Conservation (phyloP, 2,329 filamentous ascomycete species). For the Phaeosphaeria sp. region DNA sequence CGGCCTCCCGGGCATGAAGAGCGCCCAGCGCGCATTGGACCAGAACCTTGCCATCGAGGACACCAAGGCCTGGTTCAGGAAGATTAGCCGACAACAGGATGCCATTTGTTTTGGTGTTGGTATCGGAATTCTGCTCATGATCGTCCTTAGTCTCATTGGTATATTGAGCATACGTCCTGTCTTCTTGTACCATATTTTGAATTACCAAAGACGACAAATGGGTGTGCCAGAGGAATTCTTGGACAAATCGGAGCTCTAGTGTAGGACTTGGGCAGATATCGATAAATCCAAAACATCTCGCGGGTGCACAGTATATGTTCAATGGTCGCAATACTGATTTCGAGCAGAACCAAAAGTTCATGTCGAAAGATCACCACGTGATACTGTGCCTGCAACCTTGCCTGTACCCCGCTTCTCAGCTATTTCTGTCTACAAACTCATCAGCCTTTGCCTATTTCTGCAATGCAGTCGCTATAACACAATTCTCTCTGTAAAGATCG, state of each 20-base stretch:
- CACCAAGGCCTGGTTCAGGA: slow-evolving; percentile 32
- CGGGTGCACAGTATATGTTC: not conserved
- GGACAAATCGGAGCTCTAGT: slow-evolving; percentile 12
- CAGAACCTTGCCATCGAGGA: slow-evolving; percentile 57
- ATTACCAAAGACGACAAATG: slow-evolving; percentile 33
- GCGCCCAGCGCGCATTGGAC: slow-evolving; percentile 56
- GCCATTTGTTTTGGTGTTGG: slow-evolving; percentile 25
- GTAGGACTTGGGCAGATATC: not conserved
- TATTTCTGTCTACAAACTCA: not conserved
- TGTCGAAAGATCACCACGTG: not conserved
- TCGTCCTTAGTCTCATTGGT: slow-evolving; percentile 22
- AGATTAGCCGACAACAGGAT: slow-evolving; percentile 33
- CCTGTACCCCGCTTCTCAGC: not conserved
- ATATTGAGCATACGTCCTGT: slow-evolving; percentile 22
- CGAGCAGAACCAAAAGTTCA: not conserved
- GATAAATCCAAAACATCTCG: not conserved
- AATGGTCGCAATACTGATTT: not conserved
- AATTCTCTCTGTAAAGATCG: not conserved
- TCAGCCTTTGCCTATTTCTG: not conserved
- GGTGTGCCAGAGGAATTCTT: slow-evolving; percentile 18
- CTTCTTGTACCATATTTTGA: slow-evolving; percentile 28
- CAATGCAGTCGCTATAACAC: not conserved
- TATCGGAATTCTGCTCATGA: slow-evolving; percentile 28
- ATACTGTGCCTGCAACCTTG: not conserved
- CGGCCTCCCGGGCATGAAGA: slow-evolving; percentile 33